These are phyloP conservation scores for Fusarium sp. DNA, from an alignment of 2,329 filamentous ascomycete species.

Conservation along the genomic window DNA sequence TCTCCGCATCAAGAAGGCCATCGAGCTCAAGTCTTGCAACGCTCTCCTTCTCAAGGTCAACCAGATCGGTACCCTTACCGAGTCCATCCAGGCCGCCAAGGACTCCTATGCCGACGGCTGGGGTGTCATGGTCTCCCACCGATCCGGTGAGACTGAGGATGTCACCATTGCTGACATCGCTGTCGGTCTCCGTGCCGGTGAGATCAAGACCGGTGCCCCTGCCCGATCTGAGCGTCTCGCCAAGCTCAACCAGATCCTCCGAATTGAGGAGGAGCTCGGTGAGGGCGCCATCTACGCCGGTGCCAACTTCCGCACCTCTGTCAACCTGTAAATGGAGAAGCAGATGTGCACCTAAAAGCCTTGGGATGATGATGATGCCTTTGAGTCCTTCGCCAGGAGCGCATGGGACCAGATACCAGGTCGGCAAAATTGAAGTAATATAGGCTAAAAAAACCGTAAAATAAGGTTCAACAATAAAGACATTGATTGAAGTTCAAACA, in stretches of 20 bases:
- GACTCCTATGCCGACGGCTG: slow-evolving; percentile 95
- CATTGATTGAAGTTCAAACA: slow-evolving; percentile 34
- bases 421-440: slow-evolving; percentile 43
- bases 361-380: slow-evolving; percentile 40
- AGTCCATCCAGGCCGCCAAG: slow-evolving; percentile 99
- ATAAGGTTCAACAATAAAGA: slow-evolving; percentile 37
- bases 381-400: slow-evolving; percentile 33
- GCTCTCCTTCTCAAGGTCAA: slow-evolving; percentile 99
- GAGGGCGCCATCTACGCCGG: slow-evolving; percentile 92
- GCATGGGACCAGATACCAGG: slow-evolving; percentile 40
- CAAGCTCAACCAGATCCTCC: slow-evolving; percentile 99
- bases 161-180: slow-evolving; percentile 99
- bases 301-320: slow-evolving; percentile 87
- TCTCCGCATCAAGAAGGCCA: slow-evolving; percentile 98
- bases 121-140: slow-evolving; percentile 99
- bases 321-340: slow-evolving; percentile 78
- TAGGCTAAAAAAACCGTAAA: slow-evolving; percentile 41
- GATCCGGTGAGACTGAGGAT: slow-evolving; percentile 99
- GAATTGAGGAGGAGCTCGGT: slow-evolving; percentile 99
- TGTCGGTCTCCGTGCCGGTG: slow-evolving; percentile 93
- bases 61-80: slow-evolving; percentile 98
- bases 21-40: slow-evolving; percentile 99
- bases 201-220: slow-evolving; percentile 99
- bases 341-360: slow-evolving; percentile 26
- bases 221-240: slow-evolving; percentile 97